These are phyloP conservation scores for Cladophialophora carrionii DNA, from an alignment of 2,329 filamentous ascomycete species.

Conservation along the genomic window DNA sequence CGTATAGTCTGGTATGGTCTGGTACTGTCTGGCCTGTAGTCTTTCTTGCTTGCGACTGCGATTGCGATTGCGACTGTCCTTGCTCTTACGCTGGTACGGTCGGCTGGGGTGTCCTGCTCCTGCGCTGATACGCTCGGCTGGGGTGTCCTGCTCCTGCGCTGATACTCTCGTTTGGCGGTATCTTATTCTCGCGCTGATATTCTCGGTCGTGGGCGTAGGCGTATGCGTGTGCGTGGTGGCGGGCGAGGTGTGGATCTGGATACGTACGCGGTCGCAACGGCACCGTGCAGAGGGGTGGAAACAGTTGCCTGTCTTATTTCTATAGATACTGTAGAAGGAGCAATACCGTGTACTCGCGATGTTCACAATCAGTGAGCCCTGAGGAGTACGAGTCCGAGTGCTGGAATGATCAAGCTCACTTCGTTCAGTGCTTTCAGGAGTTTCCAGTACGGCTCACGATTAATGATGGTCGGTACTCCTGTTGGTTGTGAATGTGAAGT, in stretches of 20 bases:
- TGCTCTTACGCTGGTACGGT: too few species aligned
- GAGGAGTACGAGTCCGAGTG: neutral
- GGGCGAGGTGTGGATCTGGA: too few species aligned
- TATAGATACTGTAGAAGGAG: neutral
- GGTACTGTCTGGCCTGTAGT: neutral
- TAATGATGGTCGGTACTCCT: neutral
- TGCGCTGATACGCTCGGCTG: too few species aligned
- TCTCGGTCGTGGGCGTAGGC: too few species aligned
- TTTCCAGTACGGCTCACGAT: neutral
- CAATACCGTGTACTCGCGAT: neutral
- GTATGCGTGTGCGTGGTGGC: too few species aligned
- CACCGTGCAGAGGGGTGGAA: neutral
- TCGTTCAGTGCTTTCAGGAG: neutral
- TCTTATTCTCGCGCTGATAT: neutral
- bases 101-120: neutral
- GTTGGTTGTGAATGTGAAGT: neutral
- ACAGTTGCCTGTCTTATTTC: neutral
- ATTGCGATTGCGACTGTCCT: neutral
- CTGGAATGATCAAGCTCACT: neutral
- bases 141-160: neutral
- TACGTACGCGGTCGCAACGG: too few species aligned
- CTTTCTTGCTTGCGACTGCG: neutral
- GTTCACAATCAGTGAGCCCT: neutral
- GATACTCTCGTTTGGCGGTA: neutral
- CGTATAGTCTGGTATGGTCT: too few species aligned